These are phyloP conservation scores for Echinosophora koreensis DNA, from an alignment of 306 rosid genomes.

Conservation along the genomic window DNA sequence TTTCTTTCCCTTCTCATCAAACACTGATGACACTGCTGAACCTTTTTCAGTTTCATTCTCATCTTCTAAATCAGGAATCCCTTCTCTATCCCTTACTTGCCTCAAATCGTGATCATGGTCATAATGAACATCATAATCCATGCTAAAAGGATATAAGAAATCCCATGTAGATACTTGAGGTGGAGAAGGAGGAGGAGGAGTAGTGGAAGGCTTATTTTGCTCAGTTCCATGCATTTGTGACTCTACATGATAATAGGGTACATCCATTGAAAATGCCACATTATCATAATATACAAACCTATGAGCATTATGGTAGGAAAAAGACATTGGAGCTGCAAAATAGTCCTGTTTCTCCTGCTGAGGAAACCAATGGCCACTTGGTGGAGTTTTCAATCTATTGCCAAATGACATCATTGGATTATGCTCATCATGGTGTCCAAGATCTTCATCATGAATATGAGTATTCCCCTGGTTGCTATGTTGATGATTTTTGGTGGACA, in stretches of 20 bases:
- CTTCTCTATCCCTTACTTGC: slow-evolving; percentile 47
- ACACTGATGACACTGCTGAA: not conserved
- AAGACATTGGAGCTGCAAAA: slow-evolving; percentile 27
- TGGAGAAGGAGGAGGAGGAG: slow-evolving; percentile 32
- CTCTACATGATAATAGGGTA: slow-evolving; percentile 3
- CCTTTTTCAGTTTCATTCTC: slow-evolving; percentile 35
- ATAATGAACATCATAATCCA: slow-evolving; percentile 24
- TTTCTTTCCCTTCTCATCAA: slow-evolving; percentile 14
- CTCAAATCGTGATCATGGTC: slow-evolving; percentile 25
- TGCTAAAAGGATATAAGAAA: slow-evolving; percentile 37
- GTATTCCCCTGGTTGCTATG: not conserved
- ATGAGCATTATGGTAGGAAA: not conserved
- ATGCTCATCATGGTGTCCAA: not conserved
- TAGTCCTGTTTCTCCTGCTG: slow-evolving; percentile 3
- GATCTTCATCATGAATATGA: slow-evolving; percentile 8
- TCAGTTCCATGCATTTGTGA: slow-evolving; percentile 39
- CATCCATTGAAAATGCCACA: slow-evolving; percentile 15
- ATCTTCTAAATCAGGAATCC: slow-evolving; percentile 59
- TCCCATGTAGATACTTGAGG: slow-evolving; percentile 40
- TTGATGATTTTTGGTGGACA: not conserved
- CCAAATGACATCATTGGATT: not conserved
- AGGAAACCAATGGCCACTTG: not conserved
- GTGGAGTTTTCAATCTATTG: slow-evolving; percentile 23
- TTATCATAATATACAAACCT: slow-evolving; percentile 20
- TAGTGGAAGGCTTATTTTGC: slow-evolving; percentile 3